A percentile compares a stretch with the other conserved stretches of the same genome.
Evolutionary conservation across 345 rosid genomes (phyloP).

Genomic region (Toxicodendron radicans): DNA sequence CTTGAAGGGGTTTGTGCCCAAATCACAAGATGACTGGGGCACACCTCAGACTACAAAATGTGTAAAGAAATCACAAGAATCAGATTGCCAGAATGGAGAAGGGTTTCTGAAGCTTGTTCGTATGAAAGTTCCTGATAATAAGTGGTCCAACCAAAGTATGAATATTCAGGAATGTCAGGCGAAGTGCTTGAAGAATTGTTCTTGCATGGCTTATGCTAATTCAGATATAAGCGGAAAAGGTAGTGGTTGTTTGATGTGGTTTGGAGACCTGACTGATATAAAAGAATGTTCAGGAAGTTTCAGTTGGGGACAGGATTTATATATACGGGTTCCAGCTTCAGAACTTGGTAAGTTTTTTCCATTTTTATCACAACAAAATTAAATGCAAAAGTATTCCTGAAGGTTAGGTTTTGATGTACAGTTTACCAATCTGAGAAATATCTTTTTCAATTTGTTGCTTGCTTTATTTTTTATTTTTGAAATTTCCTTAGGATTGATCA

Average conservation of each 20-base stretch:
- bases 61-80: neutral
- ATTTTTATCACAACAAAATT: neutral
- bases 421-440: neutral
- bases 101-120: conserved; percentile 9
- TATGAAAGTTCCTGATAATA: conserved; percentile 25
- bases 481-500: neutral
- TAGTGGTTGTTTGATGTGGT: conserved; percentile 40
- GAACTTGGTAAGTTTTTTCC: conserved; percentile 21
- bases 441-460: too few species aligned
- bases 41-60: neutral
- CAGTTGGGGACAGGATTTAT: conserved; percentile 27
- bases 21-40: neutral
- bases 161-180: conserved; percentile 21
- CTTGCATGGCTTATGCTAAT: conserved; percentile 34
- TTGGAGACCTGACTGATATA: conserved; percentile 30
- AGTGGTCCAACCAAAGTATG: conserved; percentile 16
- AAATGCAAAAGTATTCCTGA: neutral
- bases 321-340: conserved; percentile 24
- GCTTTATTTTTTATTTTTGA: too few species aligned
- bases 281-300: neutral
- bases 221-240: conserved; percentile 26
- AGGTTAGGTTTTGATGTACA: neutral
- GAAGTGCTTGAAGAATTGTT: conserved; percentile 30
- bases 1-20: conserved; percentile 20
- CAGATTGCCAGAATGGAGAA: conserved; percentile 16